Evolutionary conservation across 768 basidiomycete genomes (phyloP).

Genomic region (Tricholoma flavovirens): DNA sequence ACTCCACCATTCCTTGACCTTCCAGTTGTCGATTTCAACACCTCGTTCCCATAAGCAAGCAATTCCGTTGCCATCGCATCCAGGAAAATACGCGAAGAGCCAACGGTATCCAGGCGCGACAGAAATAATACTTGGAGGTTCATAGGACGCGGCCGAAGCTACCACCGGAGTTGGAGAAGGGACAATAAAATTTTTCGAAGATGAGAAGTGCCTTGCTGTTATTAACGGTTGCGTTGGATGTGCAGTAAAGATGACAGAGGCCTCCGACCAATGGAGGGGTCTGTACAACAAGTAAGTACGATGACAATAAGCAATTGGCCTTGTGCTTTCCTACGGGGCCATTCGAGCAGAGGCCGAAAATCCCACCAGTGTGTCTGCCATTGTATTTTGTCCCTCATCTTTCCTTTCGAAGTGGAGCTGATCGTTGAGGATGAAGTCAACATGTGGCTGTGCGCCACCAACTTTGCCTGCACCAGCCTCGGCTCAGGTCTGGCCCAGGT

Average conservation of each 20-base stretch:
- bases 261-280: conserved; percentile 65
- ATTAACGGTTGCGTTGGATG: conserved; percentile 59
- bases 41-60: conserved; percentile 65
- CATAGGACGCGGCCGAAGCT: conserved; percentile 43
- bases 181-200: conserved; percentile 58
- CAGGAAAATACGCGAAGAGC: conserved; percentile 74
- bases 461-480: no score
- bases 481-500: no score
- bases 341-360: conserved; percentile 54
- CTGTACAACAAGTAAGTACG: conserved; percentile 28
- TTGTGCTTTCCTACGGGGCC: conserved; percentile 42
- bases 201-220: conserved; percentile 61
- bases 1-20: conserved; percentile 49
- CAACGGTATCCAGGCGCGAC: conserved; percentile 53
- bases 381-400: conserved; percentile 41
- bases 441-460: conserved; percentile 9
- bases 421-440: background rate
- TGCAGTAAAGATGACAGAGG: conserved; percentile 64
- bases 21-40: conserved; percentile 57
- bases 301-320: background rate
- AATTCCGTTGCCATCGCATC: conserved; percentile 47
- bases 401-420: conserved; percentile 46
- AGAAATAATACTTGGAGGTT: conserved; percentile 58
- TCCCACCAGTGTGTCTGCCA: conserved; percentile 78
- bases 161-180: conserved; percentile 47